phyloP scores from a whole-genome alignment of 1,284 basidiomycete species.

The Cutaneotrichosporon sp. region DNA sequence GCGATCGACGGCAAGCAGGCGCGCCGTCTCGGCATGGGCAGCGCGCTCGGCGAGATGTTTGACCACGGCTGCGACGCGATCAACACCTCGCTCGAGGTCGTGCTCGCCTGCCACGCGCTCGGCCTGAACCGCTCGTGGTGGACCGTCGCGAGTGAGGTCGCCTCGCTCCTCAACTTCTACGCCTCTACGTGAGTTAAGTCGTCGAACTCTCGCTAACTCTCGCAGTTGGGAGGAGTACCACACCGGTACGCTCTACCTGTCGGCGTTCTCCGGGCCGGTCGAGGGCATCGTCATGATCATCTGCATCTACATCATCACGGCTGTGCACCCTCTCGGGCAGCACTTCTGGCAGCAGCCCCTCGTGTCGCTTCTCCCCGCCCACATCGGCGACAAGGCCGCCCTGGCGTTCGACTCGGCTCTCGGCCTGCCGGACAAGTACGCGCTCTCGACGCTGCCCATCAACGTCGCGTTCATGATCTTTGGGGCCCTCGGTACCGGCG shows the following conservation, averaged over 20 bases:
- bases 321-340: constrained; percentile 61
- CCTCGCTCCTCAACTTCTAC: constrained; percentile 91
- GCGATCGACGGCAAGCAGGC: constrained; percentile 80
- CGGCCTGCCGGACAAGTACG: constrained; percentile 31
- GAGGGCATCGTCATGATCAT: constrained; percentile 93
- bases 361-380: constrained; percentile 34
- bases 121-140: constrained; percentile 94
- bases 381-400: constrained; percentile 25
- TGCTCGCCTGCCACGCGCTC: constrained; percentile 79
- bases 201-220: too few species aligned
- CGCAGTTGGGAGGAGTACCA: constrained; percentile 89
- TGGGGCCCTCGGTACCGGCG: constrained; percentile 68
- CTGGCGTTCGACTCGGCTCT: constrained; percentile 35
- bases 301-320: constrained; percentile 74
- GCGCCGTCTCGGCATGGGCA: constrained; percentile 89
- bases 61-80: constrained; percentile 93
- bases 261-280: constrained; percentile 93
- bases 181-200: constrained; percentile 57
- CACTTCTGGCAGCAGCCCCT: constrained; percentile 66
- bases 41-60: constrained; percentile 85
- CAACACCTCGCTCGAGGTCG: constrained; percentile 91
- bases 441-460: constrained; percentile 63
- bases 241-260: constrained; percentile 85
- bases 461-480: constrained; percentile 90
- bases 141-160: constrained; percentile 85